Percentiles rank a stretch among this genome's conserved stretches.
phyloP scores from a whole-genome alignment of 176 grass and related monocot genomes.

The Triticum dicoccoides region DNA sequence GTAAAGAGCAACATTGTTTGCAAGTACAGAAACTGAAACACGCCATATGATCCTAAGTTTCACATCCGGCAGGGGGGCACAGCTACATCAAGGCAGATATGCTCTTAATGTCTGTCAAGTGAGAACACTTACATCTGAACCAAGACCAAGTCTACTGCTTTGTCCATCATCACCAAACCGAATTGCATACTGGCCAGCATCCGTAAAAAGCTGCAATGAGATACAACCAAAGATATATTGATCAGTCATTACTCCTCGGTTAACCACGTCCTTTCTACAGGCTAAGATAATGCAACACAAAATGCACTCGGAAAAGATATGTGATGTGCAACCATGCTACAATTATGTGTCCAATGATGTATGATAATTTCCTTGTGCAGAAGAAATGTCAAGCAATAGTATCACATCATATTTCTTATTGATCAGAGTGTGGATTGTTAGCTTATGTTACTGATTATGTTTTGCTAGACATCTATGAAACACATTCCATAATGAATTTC shows the following conservation, averaged over 20 bases:
- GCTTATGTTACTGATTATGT: background rate
- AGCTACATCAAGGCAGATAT: background rate
- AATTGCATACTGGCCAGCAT: constrained; percentile 96
- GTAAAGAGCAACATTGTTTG: background rate
- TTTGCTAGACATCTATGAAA: constrained; percentile 19
- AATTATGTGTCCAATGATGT: background rate
- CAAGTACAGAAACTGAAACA: background rate
- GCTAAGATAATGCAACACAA: background rate
- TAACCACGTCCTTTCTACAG: background rate
- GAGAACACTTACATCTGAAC: constrained; percentile 45
- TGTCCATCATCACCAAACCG: constrained; percentile 68
- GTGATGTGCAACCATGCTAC: background rate
- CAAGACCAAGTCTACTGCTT: constrained; percentile 18
- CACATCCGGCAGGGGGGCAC: background rate
- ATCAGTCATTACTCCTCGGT: background rate
- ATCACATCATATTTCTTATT: background rate
- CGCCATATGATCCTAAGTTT: background rate
- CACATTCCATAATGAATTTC: background rate
- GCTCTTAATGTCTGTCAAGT: background rate
- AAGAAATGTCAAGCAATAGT: background rate
- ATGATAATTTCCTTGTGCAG: background rate
- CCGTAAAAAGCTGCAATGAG: constrained; percentile 81
- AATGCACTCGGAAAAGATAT: background rate
- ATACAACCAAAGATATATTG: background rate
- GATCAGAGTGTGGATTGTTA: background rate